phyloP scores from a whole-genome alignment of 139 green algal genomes.

The Edaphochlamys debaryana region DNA sequence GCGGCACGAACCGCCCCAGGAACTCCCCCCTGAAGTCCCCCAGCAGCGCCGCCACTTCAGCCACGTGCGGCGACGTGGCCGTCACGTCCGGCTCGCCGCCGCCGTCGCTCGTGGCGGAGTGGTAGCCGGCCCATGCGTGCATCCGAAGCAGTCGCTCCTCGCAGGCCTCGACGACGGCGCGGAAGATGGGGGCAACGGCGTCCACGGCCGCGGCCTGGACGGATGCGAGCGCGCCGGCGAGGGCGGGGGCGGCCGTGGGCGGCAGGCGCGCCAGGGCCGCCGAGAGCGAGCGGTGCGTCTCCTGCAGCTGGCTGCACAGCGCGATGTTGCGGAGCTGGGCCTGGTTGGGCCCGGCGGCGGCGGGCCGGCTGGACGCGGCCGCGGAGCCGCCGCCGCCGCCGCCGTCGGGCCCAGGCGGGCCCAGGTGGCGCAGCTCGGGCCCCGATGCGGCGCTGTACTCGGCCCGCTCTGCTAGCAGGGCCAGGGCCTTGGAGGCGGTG shows the following conservation, averaged over 20 bases:
- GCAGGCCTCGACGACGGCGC: slow-evolving; percentile 36
- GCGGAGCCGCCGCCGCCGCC: slow-evolving; percentile 35
- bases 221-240: slow-evolving; percentile 56
- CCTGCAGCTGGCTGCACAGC: slow-evolving; percentile 83
- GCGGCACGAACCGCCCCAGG: slow-evolving; percentile 67
- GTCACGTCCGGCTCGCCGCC: slow-evolving; percentile 36
- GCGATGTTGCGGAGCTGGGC: slow-evolving; percentile 87
- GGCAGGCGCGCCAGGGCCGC: slow-evolving; percentile 40
- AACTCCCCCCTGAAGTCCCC: slow-evolving; percentile 74
- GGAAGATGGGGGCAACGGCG: slow-evolving; percentile 82
- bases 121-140: slow-evolving; percentile 28
- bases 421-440: slow-evolving; percentile 58
- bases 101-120: background rate
- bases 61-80: slow-evolving; percentile 78
- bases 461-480: slow-evolving; percentile 65
- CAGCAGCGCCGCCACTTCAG: slow-evolving; percentile 67
- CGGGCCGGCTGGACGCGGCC: slow-evolving; percentile 13
- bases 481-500: slow-evolving; percentile 62
- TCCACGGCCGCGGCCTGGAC: slow-evolving; percentile 53
- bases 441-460: slow-evolving; percentile 81
- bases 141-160: slow-evolving; percentile 46
- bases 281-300: slow-evolving; percentile 75
- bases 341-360: slow-evolving; percentile 55
- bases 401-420: slow-evolving; percentile 3
- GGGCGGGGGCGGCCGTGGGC: slow-evolving; percentile 48